phyloP scores from a whole-genome alignment of 176 grass and related monocot species.

The Ampelocalamus luodianensis region DNA sequence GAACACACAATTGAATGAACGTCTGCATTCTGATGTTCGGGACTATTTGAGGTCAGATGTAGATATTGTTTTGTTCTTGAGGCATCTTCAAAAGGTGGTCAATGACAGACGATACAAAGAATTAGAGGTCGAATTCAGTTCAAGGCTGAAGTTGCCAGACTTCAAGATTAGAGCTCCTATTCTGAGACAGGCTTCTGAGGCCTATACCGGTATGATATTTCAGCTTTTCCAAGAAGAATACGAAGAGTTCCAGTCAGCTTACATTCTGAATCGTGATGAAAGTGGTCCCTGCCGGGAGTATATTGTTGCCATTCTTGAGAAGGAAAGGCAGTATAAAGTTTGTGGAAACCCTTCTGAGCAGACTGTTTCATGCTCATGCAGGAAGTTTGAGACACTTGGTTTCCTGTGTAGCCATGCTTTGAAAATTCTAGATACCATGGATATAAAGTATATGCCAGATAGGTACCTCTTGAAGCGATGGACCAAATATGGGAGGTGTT shows the following conservation, averaged over 20 bases:
- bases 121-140: constrained; percentile 58
- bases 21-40: constrained; percentile 41
- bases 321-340: constrained; percentile 55
- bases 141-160: constrained; percentile 52
- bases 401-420: constrained; percentile 68
- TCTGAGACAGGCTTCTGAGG: constrained; percentile 59
- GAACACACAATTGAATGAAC: constrained; percentile 54
- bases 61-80: constrained; percentile 55
- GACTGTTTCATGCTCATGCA: constrained; percentile 59
- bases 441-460: constrained; percentile 66
- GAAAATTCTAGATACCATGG: constrained; percentile 72
- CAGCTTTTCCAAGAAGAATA: constrained; percentile 71
- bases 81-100: constrained; percentile 50
- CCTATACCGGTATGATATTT: constrained; percentile 69
- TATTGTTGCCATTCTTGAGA: constrained; percentile 61
- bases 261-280: constrained; percentile 62
- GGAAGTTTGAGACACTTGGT: constrained; percentile 70
- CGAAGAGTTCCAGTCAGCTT: constrained; percentile 67
- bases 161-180: constrained; percentile 70
- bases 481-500: constrained; percentile 55
- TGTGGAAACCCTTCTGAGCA: constrained; percentile 61
- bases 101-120: constrained; percentile 55
- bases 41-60: constrained; percentile 55
- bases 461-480: constrained; percentile 66
- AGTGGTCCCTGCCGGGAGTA: constrained; percentile 48